Conservation (phyloP, 2,329 filamentous ascomycete genomes). For the Fusarium incarnatum region DNA sequence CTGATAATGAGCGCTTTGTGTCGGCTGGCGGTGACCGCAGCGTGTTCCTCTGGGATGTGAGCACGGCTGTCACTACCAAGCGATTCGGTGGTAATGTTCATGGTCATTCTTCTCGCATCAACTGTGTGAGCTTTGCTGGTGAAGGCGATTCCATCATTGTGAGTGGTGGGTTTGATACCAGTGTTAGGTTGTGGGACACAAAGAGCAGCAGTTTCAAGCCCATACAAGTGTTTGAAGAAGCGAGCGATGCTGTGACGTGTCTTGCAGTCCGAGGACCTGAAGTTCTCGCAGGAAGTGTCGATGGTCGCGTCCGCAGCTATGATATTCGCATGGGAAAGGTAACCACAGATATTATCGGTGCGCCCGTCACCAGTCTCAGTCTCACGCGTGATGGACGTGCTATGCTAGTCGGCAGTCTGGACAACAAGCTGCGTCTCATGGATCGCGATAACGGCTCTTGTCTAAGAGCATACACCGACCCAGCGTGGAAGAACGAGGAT, state of each 20-base stretch:
- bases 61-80: slow-evolving; percentile 79
- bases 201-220: slow-evolving; percentile 68
- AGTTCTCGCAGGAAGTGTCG: slow-evolving; percentile 82
- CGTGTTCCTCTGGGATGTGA: slow-evolving; percentile 96
- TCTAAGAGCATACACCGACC: slow-evolving; percentile 75
- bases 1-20: slow-evolving; percentile 85
- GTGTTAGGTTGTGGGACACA: slow-evolving; percentile 80
- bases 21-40: slow-evolving; percentile 90
- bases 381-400: slow-evolving; percentile 79
- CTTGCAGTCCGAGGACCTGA: slow-evolving; percentile 63
- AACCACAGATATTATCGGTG: slow-evolving; percentile 76
- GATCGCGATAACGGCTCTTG: slow-evolving; percentile 80
- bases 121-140: slow-evolving; percentile 82
- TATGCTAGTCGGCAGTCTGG: slow-evolving; percentile 79
- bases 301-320: slow-evolving; percentile 84
- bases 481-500: slow-evolving; percentile 71
- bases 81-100: slow-evolving; percentile 73
- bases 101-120: slow-evolving; percentile 79
- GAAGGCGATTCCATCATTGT: slow-evolving; percentile 79
- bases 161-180: slow-evolving; percentile 79
- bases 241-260: slow-evolving; percentile 73
- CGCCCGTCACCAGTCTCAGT: slow-evolving; percentile 78
- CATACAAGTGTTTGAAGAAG: slow-evolving; percentile 79
- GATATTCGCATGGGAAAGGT: slow-evolving; percentile 82
- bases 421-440: slow-evolving; percentile 82